Conservation (phyloP, 1,139 yeast species). For the Suhomyces bribrorum region DNA sequence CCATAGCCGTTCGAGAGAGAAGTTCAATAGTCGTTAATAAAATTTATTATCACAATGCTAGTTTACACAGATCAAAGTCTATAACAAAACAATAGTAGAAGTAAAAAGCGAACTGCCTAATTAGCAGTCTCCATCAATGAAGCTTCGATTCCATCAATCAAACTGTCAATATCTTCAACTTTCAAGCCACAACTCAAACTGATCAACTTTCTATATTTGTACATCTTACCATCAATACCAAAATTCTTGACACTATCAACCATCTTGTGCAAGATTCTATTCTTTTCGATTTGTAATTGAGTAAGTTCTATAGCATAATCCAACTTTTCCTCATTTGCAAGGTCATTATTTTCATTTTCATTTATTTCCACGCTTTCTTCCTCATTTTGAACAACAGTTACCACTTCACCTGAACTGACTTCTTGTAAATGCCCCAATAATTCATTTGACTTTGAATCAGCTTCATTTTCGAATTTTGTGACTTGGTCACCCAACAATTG, state of each 20-base stretch:
- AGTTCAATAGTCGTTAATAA: not conserved
- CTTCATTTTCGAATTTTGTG: constrained; percentile 26
- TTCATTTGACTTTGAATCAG: constrained; percentile 38
- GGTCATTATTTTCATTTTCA: constrained; percentile 17
- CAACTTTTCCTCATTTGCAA: constrained; percentile 24
- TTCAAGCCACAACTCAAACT: constrained; percentile 81
- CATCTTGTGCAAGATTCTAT: constrained; percentile 42
- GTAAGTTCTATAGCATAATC: constrained; percentile 47
- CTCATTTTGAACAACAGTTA: constrained; percentile 44
- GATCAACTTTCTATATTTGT: constrained; percentile 77
- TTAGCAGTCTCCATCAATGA: constrained; percentile 37
- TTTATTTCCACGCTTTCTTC: constrained; percentile 31
- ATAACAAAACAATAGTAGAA: constrained; percentile 2
- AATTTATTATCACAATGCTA: constrained; percentile 7
- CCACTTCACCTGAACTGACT: constrained; percentile 53
- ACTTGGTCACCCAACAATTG: constrained; percentile 24
- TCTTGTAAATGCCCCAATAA: constrained; percentile 30
- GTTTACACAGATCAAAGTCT: constrained; percentile 5
- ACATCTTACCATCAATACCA: constrained; percentile 59
- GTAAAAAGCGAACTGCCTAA: constrained; percentile 2
- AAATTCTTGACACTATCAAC: constrained; percentile 36
- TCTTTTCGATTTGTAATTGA: constrained; percentile 53
- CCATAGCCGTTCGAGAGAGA: too few relatives aligned
- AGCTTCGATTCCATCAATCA: constrained; percentile 49
- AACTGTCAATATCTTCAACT: constrained; percentile 75